These are phyloP conservation scores for Collybiopsis luxurians DNA, from an alignment of 768 basidiomycete genomes.

Conservation along the genomic window DNA sequence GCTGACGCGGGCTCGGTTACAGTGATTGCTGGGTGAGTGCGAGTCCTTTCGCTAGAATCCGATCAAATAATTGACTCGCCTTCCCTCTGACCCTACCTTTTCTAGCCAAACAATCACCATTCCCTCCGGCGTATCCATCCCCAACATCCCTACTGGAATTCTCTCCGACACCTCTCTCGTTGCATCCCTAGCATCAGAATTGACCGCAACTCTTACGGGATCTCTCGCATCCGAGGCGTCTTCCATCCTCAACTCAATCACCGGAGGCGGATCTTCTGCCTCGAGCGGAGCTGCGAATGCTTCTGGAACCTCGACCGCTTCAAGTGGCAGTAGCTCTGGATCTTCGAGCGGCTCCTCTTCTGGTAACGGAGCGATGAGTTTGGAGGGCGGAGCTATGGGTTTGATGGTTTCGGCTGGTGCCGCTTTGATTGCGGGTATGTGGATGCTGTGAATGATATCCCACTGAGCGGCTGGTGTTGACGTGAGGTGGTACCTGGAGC, in stretches of 20 bases:
- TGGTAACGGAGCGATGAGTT: background rate
- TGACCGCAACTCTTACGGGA: background rate
- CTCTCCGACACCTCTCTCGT: slow-evolving; percentile 1
- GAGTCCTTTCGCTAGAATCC: no score
- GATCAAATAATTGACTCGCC: no score
- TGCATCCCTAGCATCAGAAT: background rate
- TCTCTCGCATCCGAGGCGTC: background rate
- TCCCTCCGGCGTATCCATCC: background rate
- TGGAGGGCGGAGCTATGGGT: background rate
- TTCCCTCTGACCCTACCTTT: background rate
- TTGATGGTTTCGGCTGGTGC: background rate
- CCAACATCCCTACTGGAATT: background rate
- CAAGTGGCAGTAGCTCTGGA: background rate
- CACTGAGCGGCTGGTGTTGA: no score
- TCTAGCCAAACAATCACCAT: background rate
- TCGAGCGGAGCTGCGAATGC: background rate
- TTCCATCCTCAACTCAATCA: background rate
- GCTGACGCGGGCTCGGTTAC: slow-evolving; percentile 1
- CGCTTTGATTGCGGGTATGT: background rate
- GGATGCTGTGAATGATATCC: background rate
- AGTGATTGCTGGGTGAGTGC: background rate
- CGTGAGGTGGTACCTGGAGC: no score
- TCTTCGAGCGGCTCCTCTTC: background rate
- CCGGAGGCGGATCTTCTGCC: background rate
- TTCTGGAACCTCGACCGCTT: background rate